phyloP scores from a whole-genome alignment of 345 rosid genomes.

The Clarkia xantiana region DNA sequence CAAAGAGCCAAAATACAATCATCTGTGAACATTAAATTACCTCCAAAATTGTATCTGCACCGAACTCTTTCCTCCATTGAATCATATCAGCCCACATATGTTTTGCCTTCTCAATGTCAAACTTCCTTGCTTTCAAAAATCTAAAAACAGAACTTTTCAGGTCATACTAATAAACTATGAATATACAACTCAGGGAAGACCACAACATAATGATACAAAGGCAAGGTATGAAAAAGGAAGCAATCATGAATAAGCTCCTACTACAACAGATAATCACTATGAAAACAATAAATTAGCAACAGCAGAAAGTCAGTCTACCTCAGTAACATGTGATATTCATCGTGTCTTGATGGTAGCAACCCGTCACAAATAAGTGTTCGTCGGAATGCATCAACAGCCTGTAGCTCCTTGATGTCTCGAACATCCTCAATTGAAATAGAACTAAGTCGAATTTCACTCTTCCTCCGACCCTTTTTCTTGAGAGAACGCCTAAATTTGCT shows the following conservation, averaged over 20 bases:
- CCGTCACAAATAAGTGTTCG: conserved; percentile 38
- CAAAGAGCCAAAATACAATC: neutral
- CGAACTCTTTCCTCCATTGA: conserved; percentile 80
- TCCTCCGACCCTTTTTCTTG: conserved; percentile 44
- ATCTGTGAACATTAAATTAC: conserved; percentile 17
- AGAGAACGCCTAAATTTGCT: conserved; percentile 56
- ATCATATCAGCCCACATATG: conserved; percentile 83
- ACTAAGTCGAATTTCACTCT: conserved; percentile 20
- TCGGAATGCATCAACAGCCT: conserved; percentile 57
- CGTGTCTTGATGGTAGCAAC: conserved; percentile 51
- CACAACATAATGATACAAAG: no score
- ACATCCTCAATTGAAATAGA: conserved; percentile 63
- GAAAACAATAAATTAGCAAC: neutral
- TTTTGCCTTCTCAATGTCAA: conserved; percentile 63
- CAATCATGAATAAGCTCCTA: neutral
- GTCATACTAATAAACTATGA: no score
- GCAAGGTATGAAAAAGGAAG: no score
- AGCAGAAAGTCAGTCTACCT: conserved; percentile 28
- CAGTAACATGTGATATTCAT: conserved; percentile 62
- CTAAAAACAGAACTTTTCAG: conserved; percentile 18
- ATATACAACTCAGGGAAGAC: no score
- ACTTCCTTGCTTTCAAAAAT: conserved; percentile 85
- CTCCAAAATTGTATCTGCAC: conserved; percentile 73
- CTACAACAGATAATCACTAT: neutral
- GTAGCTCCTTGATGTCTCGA: conserved; percentile 58